phyloP scores from a whole-genome alignment of 108 stramenopile genomes.

The Cyclostephanos tholiformis region DNA sequence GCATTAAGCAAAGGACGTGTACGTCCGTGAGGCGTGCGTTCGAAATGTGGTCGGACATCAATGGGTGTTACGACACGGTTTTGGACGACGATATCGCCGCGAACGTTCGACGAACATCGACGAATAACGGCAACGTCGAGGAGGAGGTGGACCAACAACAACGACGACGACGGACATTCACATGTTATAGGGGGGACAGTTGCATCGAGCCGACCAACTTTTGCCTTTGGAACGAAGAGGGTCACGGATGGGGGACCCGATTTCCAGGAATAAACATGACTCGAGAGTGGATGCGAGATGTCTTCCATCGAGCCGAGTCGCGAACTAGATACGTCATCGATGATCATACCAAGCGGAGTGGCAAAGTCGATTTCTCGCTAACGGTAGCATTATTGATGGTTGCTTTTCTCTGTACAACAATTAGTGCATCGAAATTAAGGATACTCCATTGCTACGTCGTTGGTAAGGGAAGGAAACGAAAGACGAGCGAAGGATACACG shows the following conservation, averaged over 20 bases:
- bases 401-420: background rate
- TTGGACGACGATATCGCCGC: background rate
- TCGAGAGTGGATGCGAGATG: slow-evolving; percentile 29
- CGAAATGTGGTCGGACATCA: slow-evolving; percentile 40
- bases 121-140: background rate
- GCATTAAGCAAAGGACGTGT: slow-evolving; percentile 27
- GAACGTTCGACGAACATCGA: slow-evolving; percentile 1
- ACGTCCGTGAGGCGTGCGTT: slow-evolving; percentile 34
- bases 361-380: background rate
- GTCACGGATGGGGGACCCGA: slow-evolving; percentile 33
- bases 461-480: slow-evolving; percentile 6
- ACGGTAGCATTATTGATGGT: background rate
- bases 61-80: slow-evolving; percentile 21
- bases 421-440: background rate
- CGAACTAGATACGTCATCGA: background rate
- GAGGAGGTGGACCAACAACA: background rate
- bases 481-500: background rate
- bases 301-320: background rate
- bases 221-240: slow-evolving; percentile 44
- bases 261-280: slow-evolving; percentile 35
- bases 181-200: slow-evolving; percentile 27
- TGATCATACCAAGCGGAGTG: background rate
- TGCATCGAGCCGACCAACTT: slow-evolving; percentile 34
- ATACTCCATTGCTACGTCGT: background rate
- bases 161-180: background rate